Percentiles rank a stretch among this genome's conserved stretches.
These are phyloP conservation scores for Boletellus ananiceps DNA, from an alignment of 768 basidiomycete species.

Conservation along the genomic window DNA sequence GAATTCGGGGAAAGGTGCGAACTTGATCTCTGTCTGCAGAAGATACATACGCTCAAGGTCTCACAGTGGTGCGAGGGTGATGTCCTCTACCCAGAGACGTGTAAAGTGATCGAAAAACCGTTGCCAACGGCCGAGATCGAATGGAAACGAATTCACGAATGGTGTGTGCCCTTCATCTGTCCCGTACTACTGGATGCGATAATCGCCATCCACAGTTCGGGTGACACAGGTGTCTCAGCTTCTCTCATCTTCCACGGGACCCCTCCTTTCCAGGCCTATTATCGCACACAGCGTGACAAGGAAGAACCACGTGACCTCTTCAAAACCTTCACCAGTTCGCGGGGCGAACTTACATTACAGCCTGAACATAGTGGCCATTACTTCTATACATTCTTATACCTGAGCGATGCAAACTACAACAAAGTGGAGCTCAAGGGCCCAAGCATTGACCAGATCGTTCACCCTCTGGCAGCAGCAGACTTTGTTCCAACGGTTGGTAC, in stretches of 20 bases:
- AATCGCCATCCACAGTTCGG: constrained; percentile 50
- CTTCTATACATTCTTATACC: constrained; percentile 68
- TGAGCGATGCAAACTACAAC: constrained; percentile 84
- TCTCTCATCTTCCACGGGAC: constrained; percentile 83
- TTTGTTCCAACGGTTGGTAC: constrained; percentile 45
- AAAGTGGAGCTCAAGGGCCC: constrained; percentile 69
- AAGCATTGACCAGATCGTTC: constrained; percentile 82
- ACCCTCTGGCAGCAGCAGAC: constrained; percentile 79
- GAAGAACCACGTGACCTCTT: constrained; percentile 56
- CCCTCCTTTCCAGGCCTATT: constrained; percentile 84
- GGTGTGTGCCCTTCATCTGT: constrained; percentile 41
- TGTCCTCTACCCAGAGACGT: constrained; percentile 77
- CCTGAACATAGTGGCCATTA: constrained; percentile 90
- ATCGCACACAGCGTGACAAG: constrained; percentile 66
- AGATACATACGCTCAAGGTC: constrained; percentile 2
- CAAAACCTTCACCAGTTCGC: constrained; percentile 60
- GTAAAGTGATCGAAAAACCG: constrained; percentile 71
- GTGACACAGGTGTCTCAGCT: constrained; percentile 88
- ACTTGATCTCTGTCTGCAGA: not conserved
- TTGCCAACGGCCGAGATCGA: constrained; percentile 79
- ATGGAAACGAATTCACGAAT: constrained; percentile 88
- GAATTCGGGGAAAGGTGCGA: constrained; percentile 63
- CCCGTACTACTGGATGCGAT: constrained; percentile 3
- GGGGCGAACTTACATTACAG: constrained; percentile 78
- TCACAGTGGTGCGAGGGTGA: constrained; percentile 71